These are phyloP conservation scores for Maudiozyma bulderi DNA, from an alignment of 805 yeast genomes.

Conservation along the genomic window DNA sequence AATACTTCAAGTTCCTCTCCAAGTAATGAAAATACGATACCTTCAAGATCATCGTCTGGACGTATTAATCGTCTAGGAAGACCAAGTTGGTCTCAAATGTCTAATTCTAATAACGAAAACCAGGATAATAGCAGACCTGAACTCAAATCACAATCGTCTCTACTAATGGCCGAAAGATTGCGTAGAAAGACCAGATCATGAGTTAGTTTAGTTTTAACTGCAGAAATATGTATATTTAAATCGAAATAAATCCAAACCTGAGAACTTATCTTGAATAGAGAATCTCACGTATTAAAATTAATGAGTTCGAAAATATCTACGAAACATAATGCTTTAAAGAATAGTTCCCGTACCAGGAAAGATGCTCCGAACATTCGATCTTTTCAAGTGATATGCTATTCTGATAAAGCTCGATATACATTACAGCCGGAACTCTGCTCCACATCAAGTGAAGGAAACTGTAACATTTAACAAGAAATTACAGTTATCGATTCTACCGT, in stretches of 20 bases:
- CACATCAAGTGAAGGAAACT: no score
- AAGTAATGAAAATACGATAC: background rate
- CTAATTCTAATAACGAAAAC: background rate
- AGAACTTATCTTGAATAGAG: no score
- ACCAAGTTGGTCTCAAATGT: background rate
- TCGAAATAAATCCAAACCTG: background rate
- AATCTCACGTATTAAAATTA: no score
- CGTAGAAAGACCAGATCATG: conserved; percentile 14
- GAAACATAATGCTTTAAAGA: no score
- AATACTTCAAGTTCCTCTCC: background rate
- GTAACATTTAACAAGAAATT: no score
- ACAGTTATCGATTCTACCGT: no score
- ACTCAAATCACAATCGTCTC: conserved; percentile 10
- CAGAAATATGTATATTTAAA: background rate
- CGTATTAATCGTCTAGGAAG: conserved; percentile 1
- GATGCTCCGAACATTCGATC: no score
- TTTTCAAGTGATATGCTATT: background rate
- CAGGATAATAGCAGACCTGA: background rate
- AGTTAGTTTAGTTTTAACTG: conserved; percentile 3
- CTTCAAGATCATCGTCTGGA: conserved; percentile 1
- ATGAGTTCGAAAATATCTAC: no score
- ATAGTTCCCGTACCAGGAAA: no score
- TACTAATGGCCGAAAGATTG: conserved; percentile 25
- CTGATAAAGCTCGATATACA: background rate
- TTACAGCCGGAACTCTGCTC: background rate